Conservation (phyloP, 2,329 filamentous ascomycete genomes). For the Curvularia eragrostidis region DNA sequence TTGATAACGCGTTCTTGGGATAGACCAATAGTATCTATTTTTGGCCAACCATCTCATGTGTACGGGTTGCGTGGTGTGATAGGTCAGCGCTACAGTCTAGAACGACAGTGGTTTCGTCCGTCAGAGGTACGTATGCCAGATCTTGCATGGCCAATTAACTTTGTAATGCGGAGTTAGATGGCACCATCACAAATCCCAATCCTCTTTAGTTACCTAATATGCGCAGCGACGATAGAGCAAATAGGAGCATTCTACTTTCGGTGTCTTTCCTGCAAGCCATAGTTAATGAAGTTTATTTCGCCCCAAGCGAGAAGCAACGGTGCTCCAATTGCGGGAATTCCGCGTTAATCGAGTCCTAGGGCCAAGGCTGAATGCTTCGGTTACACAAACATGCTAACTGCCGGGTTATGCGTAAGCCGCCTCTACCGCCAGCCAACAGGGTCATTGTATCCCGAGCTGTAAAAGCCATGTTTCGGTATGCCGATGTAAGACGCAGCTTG, state of each 20-base stretch:
- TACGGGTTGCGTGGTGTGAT: background rate
- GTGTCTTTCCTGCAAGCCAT: background rate
- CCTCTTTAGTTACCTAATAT: background rate
- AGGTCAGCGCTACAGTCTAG: background rate
- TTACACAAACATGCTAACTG: constrained; percentile 11
- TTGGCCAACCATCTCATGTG: background rate
- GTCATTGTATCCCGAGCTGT: constrained; percentile 6
- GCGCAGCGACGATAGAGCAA: background rate
- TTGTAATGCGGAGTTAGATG: background rate
- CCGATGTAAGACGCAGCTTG: constrained; percentile 20
- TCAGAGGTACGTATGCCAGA: background rate
- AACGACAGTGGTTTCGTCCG: background rate
- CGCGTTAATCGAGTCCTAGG: constrained; percentile 6
- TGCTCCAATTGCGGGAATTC: background rate
- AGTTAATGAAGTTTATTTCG: background rate
- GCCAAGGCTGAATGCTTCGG: constrained; percentile 1
- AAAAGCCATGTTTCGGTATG: constrained; percentile 25
- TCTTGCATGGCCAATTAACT: background rate
- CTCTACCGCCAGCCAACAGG: constrained; percentile 20
- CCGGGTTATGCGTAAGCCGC: constrained; percentile 24
- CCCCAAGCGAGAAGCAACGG: background rate
- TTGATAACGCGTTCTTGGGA: constrained; percentile 1
- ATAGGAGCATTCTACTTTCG: background rate
- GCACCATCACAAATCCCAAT: background rate
- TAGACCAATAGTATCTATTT: background rate